Evolutionary conservation across 2,329 filamentous ascomycete genomes (phyloP).

Genomic region (Fusarium bactridioides): DNA sequence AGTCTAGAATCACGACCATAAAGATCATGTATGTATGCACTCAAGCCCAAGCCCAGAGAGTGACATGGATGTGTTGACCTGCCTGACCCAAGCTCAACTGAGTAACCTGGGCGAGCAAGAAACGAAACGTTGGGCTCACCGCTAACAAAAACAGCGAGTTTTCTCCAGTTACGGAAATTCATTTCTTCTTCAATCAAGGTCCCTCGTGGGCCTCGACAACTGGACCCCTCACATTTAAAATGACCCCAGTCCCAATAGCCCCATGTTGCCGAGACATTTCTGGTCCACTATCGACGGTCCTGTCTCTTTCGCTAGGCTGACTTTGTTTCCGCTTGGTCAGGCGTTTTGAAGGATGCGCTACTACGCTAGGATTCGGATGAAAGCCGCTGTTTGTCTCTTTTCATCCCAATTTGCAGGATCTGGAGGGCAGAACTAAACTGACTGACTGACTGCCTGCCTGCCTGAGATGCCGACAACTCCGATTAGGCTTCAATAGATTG

Average conservation of each 20-base stretch:
- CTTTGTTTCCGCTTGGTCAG: slow-evolving; percentile 20
- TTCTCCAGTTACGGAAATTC: slow-evolving; percentile 5
- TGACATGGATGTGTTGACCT: neutral
- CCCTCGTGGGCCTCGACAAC: slow-evolving; percentile 1
- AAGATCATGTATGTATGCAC: neutral
- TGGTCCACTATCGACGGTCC: slow-evolving; percentile 10
- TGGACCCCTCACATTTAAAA: slow-evolving; percentile 5
- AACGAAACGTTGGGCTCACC: slow-evolving; percentile 12
- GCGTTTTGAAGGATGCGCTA: slow-evolving; percentile 25
- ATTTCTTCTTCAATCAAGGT: neutral
- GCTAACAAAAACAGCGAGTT: neutral
- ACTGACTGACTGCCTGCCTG: neutral
- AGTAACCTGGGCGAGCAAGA: slow-evolving; percentile 12
- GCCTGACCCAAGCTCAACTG: neutral
- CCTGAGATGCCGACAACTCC: neutral
- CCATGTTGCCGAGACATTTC: slow-evolving; percentile 20
- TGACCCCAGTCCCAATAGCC: neutral
- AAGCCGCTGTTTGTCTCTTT: neutral
- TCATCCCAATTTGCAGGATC: neutral
- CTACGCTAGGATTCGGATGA: slow-evolving; percentile 1
- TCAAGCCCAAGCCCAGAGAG: neutral
- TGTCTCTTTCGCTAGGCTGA: slow-evolving; percentile 17
- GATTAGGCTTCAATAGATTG: neutral
- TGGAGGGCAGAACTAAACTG: neutral
- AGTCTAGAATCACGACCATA: slow-evolving; percentile 1